Base-by-base conservation (phyloP, 2,329 filamentous ascomycete genomes). In the Fusarium subtropicale region DNA sequence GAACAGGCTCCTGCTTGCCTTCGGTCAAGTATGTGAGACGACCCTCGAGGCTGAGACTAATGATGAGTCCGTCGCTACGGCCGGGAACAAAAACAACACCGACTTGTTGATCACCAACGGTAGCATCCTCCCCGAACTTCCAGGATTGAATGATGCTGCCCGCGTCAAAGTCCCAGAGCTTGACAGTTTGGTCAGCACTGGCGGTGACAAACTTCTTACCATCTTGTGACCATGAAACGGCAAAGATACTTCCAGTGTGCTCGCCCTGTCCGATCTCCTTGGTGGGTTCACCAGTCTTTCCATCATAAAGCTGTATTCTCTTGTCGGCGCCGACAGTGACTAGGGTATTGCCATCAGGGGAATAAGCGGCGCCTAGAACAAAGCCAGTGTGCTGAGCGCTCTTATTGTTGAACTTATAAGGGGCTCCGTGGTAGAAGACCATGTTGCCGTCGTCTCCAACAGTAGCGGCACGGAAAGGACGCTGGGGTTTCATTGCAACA, bases 331-430 rank as follows among this genome's bases (percentile, higher is more conserved):
- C 95, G 3, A 97, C 95, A 54, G 92, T 97, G 34, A 96, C 92
- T 65, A 99, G 83, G 38, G 85, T 84, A 41, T 85, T 89, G 47
- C 96, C 96, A 77, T 98, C 94, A 0, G 95, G 95, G 30, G 93
- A 95, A 79, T 97, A 99, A 3, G 90, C 92, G 7, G 94, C 89
- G 30, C 92, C 94, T 74, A 95, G 92, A 20, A 98, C 90, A 78
- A 97, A 98, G 65, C 94, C 93, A 76, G 90, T 92, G 80, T 99
- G 96, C 75, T 93, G 86, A 65, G 90, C 85, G 48, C 91, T 85
- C 79, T 94, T 95, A n/a, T 86, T 90, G 77, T 94, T 92, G 84
- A 97, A 98, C 79, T 97, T 97, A 86, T 97, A 99, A 1, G 96
- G 96, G 1, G 92, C 92, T 8, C 96, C 95, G 76, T 97, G 92